These are phyloP conservation scores for Trypanosoma boissoni DNA, from an alignment of 208 protist genomes.

Conservation along the genomic window DNA sequence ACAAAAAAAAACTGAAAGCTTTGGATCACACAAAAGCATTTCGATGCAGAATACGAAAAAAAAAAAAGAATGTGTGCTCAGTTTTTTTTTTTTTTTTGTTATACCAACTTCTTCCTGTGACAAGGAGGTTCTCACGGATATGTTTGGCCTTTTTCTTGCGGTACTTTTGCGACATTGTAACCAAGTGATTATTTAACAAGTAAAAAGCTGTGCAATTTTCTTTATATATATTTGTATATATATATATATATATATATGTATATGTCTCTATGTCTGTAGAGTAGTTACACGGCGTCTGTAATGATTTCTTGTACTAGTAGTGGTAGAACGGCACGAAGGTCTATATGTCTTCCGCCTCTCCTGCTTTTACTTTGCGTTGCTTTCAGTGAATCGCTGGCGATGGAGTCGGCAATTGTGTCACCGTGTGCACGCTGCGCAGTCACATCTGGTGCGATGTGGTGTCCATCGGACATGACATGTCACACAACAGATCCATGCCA, in stretches of 20 bases:
- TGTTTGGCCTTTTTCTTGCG: not conserved
- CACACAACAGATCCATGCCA: slow-evolving; percentile 29
- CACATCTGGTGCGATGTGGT: slow-evolving; percentile 33
- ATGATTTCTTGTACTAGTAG: too few relatives aligned
- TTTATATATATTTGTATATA: slow-evolving; percentile 11
- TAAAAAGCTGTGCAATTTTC: not conserved
- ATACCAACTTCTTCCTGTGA: too few relatives aligned
- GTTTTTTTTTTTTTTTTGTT: too few relatives aligned
- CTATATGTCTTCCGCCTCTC: slow-evolving; percentile 11
- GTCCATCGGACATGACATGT: slow-evolving; percentile 52
- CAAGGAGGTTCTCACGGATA: not conserved
- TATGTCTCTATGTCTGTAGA: slow-evolving; percentile 3
- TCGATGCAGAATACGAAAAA: too few relatives aligned
- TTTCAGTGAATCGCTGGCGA: not conserved
- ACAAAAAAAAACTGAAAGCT: too few relatives aligned
- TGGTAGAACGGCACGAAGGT: too few relatives aligned
- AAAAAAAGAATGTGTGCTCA: too few relatives aligned
- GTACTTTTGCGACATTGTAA: too few relatives aligned
- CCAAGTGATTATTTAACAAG: too few relatives aligned
- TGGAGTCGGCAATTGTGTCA: slow-evolving; percentile 8
- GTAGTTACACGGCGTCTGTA: too few relatives aligned
- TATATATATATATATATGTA: slow-evolving; percentile 10
- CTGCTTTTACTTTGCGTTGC: not conserved
- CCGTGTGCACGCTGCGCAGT: slow-evolving; percentile 50
- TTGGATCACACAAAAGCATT: too few relatives aligned